Percentiles rank a stretch among this genome's conserved stretches.
Conservation (phyloP, 139 green algal genomes). For the Closterium sp. region DNA sequence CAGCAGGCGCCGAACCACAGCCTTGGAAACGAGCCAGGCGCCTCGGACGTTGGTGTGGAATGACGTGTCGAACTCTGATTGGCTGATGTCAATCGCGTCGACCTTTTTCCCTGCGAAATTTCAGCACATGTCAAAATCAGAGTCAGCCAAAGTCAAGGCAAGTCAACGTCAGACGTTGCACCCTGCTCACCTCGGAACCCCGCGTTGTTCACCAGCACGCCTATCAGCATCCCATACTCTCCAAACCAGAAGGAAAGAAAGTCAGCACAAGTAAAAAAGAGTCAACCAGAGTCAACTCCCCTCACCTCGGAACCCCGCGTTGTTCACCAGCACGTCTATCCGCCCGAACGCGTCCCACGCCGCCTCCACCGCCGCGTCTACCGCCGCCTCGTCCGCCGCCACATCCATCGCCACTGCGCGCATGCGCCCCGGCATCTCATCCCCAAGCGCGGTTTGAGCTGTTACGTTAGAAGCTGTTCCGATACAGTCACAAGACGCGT, state of each 20-base stretch:
- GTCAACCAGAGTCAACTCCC: neutral
- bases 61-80: neutral
- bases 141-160: too few species aligned
- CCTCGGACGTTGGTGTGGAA: conserved; percentile 1
- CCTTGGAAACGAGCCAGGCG: neutral
- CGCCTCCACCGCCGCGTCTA: neutral
- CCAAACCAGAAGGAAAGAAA: too few species aligned
- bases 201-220: conserved; percentile 11
- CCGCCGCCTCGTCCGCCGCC: neutral
- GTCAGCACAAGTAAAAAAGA: neutral
- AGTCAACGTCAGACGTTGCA: too few species aligned
- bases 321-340: conserved; percentile 1
- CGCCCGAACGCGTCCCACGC: neutral
- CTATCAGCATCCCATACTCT: neutral
- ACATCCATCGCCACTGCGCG: conserved; percentile 6
- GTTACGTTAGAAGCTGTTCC: too few species aligned
- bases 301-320: neutral
- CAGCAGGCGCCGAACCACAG: neutral
- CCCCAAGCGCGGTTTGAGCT: neutral
- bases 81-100: neutral
- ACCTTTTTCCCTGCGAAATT: neutral
- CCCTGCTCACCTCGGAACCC: neutral
- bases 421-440: neutral
- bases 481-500: too few species aligned
- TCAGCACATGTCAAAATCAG: too few species aligned